Evolutionary conservation across 164 flowering plant species (phyloP).

Genomic region (grape (Vitis vinifera)): ASM3070453v1 NC_081809.1:1089001-1089500

Average conservation of each 20-base stretch:
- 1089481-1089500: too few relatives aligned
- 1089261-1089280: slow-evolving; percentile 19
- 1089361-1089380: too few relatives aligned
- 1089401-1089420: too few relatives aligned
- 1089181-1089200: neutral
- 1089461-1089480: too few relatives aligned
- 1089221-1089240: neutral
- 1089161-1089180: neutral
- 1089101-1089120: neutral
- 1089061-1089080: neutral
- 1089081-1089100: neutral
- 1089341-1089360: slow-evolving; percentile 48
- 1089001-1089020: too few relatives aligned
- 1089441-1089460: too few relatives aligned
- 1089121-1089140: neutral
- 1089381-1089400: too few relatives aligned
- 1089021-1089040: too few relatives aligned
- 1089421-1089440: too few relatives aligned
- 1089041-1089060: neutral
- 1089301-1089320: slow-evolving; percentile 69
- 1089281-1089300: slow-evolving; percentile 96
- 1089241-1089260: too few relatives aligned
- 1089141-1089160: neutral
- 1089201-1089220: neutral
- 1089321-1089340: slow-evolving; percentile 93